Conservation (phyloP, 306 rosid species). For the Fragaria ananassa region DNA sequence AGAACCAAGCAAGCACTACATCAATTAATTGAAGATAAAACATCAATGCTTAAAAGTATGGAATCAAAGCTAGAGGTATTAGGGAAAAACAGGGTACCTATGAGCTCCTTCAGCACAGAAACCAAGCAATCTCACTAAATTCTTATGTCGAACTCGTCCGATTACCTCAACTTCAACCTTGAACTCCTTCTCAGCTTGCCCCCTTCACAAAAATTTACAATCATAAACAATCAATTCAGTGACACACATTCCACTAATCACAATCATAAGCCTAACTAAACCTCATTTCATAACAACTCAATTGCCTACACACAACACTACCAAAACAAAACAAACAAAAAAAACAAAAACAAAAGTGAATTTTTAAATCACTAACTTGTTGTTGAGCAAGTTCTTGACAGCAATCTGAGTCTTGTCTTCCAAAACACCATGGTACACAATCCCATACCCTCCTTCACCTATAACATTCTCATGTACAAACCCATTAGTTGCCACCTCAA, state of each 20-base stretch:
- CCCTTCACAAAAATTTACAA: slow-evolving; percentile 41
- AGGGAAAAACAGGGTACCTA: slow-evolving; percentile 42
- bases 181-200: slow-evolving; percentile 92
- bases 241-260: background rate
- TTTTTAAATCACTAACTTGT: slow-evolving; percentile 34
- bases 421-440: slow-evolving; percentile 76
- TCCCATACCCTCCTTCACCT: slow-evolving; percentile 91
- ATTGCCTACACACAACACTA: background rate
- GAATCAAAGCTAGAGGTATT: background rate
- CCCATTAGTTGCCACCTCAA: slow-evolving; percentile 66
- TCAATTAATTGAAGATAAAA: slow-evolving; percentile 1
- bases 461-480: slow-evolving; percentile 69
- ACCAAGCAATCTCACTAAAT: slow-evolving; percentile 77
- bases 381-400: slow-evolving; percentile 78
- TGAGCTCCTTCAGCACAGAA: slow-evolving; percentile 97
- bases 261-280: background rate
- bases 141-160: slow-evolving; percentile 91
- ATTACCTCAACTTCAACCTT: slow-evolving; percentile 91
- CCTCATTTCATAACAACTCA: background rate
- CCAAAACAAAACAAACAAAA: background rate
- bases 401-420: slow-evolving; percentile 65
- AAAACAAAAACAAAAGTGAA: too few relatives aligned
- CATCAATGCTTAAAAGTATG: background rate
- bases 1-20: slow-evolving; percentile 8
- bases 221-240: slow-evolving; percentile 10